phyloP scores from a whole-genome alignment of 192 early-diverging fungal species.

The Haplosporangium gracile region DNA sequence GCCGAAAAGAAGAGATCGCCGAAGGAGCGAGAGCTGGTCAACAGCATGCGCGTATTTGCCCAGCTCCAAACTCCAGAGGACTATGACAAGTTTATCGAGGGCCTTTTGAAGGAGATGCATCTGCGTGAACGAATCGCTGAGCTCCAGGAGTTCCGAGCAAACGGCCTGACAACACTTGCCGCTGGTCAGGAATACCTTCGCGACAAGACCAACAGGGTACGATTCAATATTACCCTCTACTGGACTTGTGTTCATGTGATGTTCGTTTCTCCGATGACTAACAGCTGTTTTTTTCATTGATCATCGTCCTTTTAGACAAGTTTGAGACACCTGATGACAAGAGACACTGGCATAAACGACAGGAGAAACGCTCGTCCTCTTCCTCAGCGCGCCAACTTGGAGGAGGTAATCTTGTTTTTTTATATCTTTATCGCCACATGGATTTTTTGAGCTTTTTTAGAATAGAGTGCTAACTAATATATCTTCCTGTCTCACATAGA shows the following conservation, averaged over 20 bases:
- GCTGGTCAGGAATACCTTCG: slow-evolving; percentile 83
- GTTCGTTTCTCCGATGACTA: background rate
- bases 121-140: slow-evolving; percentile 85
- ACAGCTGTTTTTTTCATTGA: slow-evolving; percentile 10
- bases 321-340: slow-evolving; percentile 34
- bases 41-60: slow-evolving; percentile 87
- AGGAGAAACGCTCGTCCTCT: slow-evolving; percentile 38
- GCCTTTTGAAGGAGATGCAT: slow-evolving; percentile 80
- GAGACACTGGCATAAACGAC: slow-evolving; percentile 25
- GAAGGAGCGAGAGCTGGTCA: slow-evolving; percentile 90
- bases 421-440: background rate
- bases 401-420: slow-evolving; percentile 20
- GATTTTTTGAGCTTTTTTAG: background rate
- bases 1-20: slow-evolving; percentile 86
- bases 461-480: background rate
- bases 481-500: slow-evolving; percentile 12
- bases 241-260: background rate
- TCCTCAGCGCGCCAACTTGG: slow-evolving; percentile 30
- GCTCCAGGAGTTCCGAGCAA: slow-evolving; percentile 90
- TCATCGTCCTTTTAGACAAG: slow-evolving; percentile 19
- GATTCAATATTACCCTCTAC: background rate
- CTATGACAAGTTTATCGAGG: slow-evolving; percentile 83
- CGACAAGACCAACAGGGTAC: slow-evolving; percentile 69
- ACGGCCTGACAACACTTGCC: slow-evolving; percentile 83
- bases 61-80: slow-evolving; percentile 87